Percentiles rank a stretch among this genome's conserved stretches.
These are phyloP conservation scores for Mytilinidion resinicola DNA, from an alignment of 495 filamentous ascomycete species.

Conservation along the genomic window DNA sequence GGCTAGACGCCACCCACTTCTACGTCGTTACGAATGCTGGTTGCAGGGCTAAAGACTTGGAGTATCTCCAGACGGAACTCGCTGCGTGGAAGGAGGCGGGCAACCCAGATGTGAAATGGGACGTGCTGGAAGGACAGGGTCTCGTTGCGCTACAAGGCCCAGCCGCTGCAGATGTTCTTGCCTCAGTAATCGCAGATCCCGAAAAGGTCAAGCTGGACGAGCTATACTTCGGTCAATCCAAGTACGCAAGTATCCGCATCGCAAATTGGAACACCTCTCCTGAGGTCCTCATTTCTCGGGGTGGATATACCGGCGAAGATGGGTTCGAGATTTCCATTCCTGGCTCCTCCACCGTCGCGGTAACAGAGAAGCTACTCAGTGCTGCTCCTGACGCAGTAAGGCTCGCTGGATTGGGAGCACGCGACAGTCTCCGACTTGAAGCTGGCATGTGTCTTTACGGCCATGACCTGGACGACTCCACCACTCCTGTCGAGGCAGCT, in stretches of 20 bases:
- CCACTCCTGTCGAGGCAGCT: slow-evolving; percentile 78
- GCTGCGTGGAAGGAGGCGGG: slow-evolving; percentile 42
- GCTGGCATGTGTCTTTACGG: slow-evolving; percentile 98
- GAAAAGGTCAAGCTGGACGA: slow-evolving; percentile 52
- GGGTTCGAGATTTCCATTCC: slow-evolving; percentile 93
- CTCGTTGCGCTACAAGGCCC: slow-evolving; percentile 88
- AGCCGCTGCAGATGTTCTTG: slow-evolving; percentile 57
- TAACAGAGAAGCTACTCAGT: slow-evolving; percentile 59
- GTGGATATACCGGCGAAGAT: slow-evolving; percentile 95
- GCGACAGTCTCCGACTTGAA: slow-evolving; percentile 88
- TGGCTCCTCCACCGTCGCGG: slow-evolving; percentile 46
- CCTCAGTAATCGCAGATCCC: slow-evolving; percentile 35
- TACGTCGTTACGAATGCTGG: slow-evolving; percentile 97
- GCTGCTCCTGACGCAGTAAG: slow-evolving; percentile 57
- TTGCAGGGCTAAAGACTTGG: slow-evolving; percentile 78
- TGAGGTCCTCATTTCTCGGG: slow-evolving; percentile 72
- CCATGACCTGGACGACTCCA: slow-evolving; percentile 87
- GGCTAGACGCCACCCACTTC: slow-evolving; percentile 60
- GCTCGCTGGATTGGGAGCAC: slow-evolving; percentile 80
- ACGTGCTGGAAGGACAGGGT: slow-evolving; percentile 59
- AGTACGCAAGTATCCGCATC: slow-evolving; percentile 49
- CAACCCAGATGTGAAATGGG: slow-evolving; percentile 54
- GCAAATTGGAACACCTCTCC: slow-evolving; percentile 36
- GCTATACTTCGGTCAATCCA: slow-evolving; percentile 75
- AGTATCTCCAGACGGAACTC: slow-evolving; percentile 63